A percentile compares a stretch with the other conserved stretches of the same genome.
phyloP scores from a whole-genome alignment of 495 filamentous ascomycete species.

The Xylaria nigripes region DNA sequence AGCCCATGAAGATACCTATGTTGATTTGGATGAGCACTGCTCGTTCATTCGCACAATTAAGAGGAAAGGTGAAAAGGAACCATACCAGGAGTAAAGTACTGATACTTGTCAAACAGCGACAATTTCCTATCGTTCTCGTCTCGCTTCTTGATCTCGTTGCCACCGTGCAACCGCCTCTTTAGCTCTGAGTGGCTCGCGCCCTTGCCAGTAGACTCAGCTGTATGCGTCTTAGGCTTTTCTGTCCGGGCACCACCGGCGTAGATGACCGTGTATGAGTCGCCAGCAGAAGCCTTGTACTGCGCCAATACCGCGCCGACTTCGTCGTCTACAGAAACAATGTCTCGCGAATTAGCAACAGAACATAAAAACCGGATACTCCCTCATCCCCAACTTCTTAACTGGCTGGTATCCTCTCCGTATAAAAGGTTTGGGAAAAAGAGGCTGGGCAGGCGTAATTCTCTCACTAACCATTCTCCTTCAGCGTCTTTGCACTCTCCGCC shows the following conservation, averaged over 20 bases:
- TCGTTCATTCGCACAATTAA: neutral
- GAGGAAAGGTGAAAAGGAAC: neutral
- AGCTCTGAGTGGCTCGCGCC: conserved; percentile 41
- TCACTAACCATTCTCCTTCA: conserved; percentile 63
- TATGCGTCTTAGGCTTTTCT: conserved; percentile 36
- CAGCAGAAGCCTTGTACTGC: conserved; percentile 15
- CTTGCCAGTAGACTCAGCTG: conserved; percentile 35
- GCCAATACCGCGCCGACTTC: conserved; percentile 32
- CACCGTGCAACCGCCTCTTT: conserved; percentile 30
- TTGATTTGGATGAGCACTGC: neutral
- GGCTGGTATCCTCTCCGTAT: neutral
- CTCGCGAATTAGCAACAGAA: conserved; percentile 9
- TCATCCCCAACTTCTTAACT: neutral
- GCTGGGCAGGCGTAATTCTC: neutral
- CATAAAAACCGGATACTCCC: neutral
- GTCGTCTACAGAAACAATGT: conserved; percentile 24
- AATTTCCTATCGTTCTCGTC: conserved; percentile 25
- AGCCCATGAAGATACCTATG: conserved; percentile 73
- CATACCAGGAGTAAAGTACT: conserved; percentile 69
- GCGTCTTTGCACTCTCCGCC: conserved; percentile 38
- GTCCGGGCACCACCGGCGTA: conserved; percentile 23
- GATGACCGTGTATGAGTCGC: conserved; percentile 42
- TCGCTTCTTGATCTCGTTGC: conserved; percentile 9
- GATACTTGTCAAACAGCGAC: conserved; percentile 83
- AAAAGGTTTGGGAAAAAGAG: neutral